These are phyloP conservation scores for Termitomyces sp. DNA, from an alignment of 768 basidiomycete species.

Conservation along the genomic window DNA sequence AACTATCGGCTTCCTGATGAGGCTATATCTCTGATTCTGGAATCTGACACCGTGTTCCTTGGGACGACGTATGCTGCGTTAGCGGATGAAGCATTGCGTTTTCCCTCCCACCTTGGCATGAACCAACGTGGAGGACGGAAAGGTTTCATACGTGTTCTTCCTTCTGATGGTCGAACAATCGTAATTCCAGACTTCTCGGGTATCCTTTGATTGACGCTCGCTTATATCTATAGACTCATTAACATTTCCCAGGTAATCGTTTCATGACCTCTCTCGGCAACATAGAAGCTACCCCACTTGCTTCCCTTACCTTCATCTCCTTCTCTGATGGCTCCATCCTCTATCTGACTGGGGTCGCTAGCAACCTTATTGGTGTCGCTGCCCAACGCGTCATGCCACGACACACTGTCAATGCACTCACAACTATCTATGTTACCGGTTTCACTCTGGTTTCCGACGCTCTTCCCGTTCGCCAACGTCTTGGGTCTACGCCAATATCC, in stretches of 20 bases:
- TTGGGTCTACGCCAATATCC: conserved; percentile 12
- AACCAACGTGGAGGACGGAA: conserved; percentile 62
- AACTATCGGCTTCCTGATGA: conserved; percentile 43
- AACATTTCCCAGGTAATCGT: conserved; percentile 41
- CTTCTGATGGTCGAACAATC: conserved; percentile 47
- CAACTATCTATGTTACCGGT: conserved; percentile 43
- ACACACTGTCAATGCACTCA: conserved; percentile 35
- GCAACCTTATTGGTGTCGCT: conserved; percentile 39
- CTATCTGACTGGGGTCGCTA: conserved; percentile 56
- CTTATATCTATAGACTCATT: background rate
- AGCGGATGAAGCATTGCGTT: conserved; percentile 28
- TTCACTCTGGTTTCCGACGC: conserved; percentile 49
- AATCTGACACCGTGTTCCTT: conserved; percentile 49
- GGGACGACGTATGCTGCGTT: conserved; percentile 44
- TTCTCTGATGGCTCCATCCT: conserved; percentile 51
- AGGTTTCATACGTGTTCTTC: conserved; percentile 56
- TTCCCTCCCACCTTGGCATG: conserved; percentile 56
- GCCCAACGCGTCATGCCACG: conserved; percentile 52
- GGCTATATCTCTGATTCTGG: conserved; percentile 40
- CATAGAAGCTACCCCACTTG: conserved; percentile 49
- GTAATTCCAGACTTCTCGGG: conserved; percentile 60
- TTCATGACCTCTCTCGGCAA: conserved; percentile 63
- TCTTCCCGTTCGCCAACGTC: conserved; percentile 43
- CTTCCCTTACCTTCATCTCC: conserved; percentile 50
- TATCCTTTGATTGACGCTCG: conserved; percentile 13